Evolutionary conservation across 83 land plant genomes (phyloP), one percentile per base, ranked within the genome.

Genomic region (Isoetes engelmannii): DNA sequence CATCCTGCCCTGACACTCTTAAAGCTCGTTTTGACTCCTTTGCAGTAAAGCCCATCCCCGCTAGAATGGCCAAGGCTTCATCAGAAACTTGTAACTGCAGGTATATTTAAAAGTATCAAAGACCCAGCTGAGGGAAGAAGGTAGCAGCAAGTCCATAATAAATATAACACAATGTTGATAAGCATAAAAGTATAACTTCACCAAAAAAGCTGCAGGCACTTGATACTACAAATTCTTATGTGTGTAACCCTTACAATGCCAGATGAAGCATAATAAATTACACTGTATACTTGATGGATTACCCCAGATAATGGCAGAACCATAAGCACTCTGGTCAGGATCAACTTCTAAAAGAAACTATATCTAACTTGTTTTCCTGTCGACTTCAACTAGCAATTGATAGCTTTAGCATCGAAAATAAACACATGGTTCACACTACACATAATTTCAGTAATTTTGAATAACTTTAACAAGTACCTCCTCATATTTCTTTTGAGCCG

Each of bases 41-140:
- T 60, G 82, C 81, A 45, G 75, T 83, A 72, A 84, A 94, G 7
- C 99, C 99, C 90, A 94, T 88, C 63, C 81, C 75, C 63, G 86
- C 82, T 20, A 94, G 83, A 18, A 73, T 61, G 6, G 87, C 84
- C 69, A 94, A 75, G 59, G 87, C 78, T 69, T 94, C 93, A 86
- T 90, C 97, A 15, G 93, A 73, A 10, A 94, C 84, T 79, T 90
- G 89, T 62, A 94, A 82, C 97, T 90, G 82, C 61, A 65, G 44
- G 59, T 3, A 60, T 5, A 54, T 47, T 17, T 12, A 61, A 17
- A 70, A 12, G 13, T 51, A 12, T 15, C 13, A 51, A 17, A 17
- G 55, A 12, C 3, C 1, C 55, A 3, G 17, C 15, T 51, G 55
- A 28, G 37, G 37, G 37, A 28, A 28, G 37, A 28, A 28, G 2